phyloP scores from a whole-genome alignment of 495 filamentous ascomycete species.

The Pseudomonodictys pantanalensis region DNA sequence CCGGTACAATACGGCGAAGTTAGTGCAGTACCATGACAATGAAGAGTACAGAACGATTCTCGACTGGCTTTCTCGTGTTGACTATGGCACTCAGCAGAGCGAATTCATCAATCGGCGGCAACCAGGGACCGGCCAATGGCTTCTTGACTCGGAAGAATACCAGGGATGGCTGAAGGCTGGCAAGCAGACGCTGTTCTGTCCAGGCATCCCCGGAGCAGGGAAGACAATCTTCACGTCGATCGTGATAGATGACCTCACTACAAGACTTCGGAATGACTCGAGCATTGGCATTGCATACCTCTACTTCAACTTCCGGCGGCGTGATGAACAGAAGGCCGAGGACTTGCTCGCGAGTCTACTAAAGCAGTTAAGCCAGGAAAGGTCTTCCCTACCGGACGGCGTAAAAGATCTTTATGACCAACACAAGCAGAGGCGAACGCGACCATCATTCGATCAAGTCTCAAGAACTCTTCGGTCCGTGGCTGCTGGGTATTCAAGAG shows the following conservation, averaged over 20 bases:
- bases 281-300: slow-evolving; percentile 39
- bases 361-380: slow-evolving; percentile 40
- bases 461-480: slow-evolving; percentile 34
- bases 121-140: slow-evolving; percentile 42
- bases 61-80: background rate
- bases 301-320: slow-evolving; percentile 43
- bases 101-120: background rate
- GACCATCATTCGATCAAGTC: slow-evolving; percentile 14
- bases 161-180: slow-evolving; percentile 24
- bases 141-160: slow-evolving; percentile 41
- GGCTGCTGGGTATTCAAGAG: slow-evolving; percentile 26
- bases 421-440: background rate
- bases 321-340: slow-evolving; percentile 37
- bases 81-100: slow-evolving; percentile 6
- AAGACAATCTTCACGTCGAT: slow-evolving; percentile 33
- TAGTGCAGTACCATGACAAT: background rate
- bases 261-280: background rate
- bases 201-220: slow-evolving; percentile 40
- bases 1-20: background rate
- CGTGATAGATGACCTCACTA: slow-evolving; percentile 33
- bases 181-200: slow-evolving; percentile 37
- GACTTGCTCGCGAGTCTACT: slow-evolving; percentile 42
- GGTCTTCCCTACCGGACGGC: background rate
- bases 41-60: background rate
- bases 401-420: background rate